These are phyloP conservation scores for Aureococcus anophagefferens DNA, from an alignment of 108 stramenopile species.

Conservation along the genomic window DNA sequence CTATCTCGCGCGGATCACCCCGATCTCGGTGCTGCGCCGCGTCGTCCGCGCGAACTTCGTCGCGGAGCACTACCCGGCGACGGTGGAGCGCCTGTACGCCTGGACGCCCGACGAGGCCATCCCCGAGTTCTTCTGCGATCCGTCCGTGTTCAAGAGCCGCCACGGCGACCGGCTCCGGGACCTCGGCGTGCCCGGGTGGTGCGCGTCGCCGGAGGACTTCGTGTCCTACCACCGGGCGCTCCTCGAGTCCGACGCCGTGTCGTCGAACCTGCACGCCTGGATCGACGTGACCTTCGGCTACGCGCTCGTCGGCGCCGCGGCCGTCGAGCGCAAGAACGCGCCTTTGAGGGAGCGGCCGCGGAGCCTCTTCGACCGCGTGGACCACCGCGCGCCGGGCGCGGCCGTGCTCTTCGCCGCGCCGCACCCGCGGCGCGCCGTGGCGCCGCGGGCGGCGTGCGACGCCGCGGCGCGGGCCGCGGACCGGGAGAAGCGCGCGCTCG, in stretches of 20 bases:
- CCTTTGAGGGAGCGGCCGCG: conserved; percentile 3
- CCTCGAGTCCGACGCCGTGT: conserved; percentile 46
- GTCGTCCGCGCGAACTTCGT: conserved; percentile 52
- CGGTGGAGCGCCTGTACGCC: conserved; percentile 46
- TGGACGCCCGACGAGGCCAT: conserved; percentile 68
- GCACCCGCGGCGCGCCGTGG: not conserved
- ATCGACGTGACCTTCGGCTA: conserved; percentile 58
- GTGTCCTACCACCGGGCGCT: conserved; percentile 16
- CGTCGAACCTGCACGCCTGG: conserved; percentile 47
- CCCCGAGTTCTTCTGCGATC: conserved; percentile 49
- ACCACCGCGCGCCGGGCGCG: not conserved
- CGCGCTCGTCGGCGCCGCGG: conserved; percentile 40
- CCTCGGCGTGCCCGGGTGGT: conserved; percentile 31
- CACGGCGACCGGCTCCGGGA: conserved; percentile 40
- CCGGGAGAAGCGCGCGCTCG: no score
- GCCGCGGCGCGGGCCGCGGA: no score
- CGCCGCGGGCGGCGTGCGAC: no score
- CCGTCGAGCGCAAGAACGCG: conserved; percentile 52
- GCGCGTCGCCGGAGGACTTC: conserved; percentile 18
- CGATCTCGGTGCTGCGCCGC: conserved; percentile 30
- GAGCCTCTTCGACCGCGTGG: not conserved
- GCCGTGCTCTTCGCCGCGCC: not conserved
- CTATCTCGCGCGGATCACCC: conserved; percentile 46
- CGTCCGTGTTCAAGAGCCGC: conserved; percentile 37
- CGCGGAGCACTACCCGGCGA: conserved; percentile 54